Conservation (phyloP, 208 protist species). For the Herpetomonas tarakana region DNA sequence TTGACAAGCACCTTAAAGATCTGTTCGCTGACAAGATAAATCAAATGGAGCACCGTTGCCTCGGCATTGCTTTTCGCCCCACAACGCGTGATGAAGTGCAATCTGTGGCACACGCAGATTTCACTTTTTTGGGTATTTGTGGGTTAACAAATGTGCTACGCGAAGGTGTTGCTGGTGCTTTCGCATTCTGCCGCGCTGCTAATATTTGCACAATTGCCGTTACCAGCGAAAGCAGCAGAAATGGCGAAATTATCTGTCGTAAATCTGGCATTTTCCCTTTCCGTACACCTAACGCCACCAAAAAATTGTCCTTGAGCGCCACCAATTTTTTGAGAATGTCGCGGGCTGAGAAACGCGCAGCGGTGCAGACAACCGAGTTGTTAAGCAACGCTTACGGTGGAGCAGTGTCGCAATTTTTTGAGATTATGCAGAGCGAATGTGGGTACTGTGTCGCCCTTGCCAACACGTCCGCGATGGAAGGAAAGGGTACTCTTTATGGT, state of each 20-base stretch:
- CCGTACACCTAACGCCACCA: constrained; percentile 21
- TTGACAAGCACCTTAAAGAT: constrained; percentile 25
- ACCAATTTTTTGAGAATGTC: constrained; percentile 74
- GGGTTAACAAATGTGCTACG: constrained; percentile 96
- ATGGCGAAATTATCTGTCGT: constrained; percentile 94
- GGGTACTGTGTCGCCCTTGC: constrained; percentile 93
- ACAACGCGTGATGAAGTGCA: constrained; percentile 24
- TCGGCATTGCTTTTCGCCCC: constrained; percentile 77
- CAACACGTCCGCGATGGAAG: too few species aligned
- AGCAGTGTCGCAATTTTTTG: constrained; percentile 87
- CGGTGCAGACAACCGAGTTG: constrained; percentile 56
- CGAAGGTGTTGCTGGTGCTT: constrained; percentile 84
- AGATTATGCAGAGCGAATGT: constrained; percentile 81
- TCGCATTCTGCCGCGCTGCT: constrained; percentile 89
- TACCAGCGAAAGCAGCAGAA: constrained; percentile 96
- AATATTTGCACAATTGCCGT: constrained; percentile 98
- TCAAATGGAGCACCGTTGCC: constrained; percentile 73
- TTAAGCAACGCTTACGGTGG: constrained; percentile 85
- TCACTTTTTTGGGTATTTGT: constrained; percentile 88
- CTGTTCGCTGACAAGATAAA: constrained; percentile 40
- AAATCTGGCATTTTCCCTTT: constrained; percentile 91
- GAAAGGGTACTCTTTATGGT: too few species aligned
- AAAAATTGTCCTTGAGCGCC: constrained; percentile 62
- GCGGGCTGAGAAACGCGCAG: constrained; percentile 38
- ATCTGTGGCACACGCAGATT: constrained; percentile 60